Evolutionary conservation across 441 rosid genomes (phyloP).

Genomic region (Adansonia rubrostipa): DNA sequence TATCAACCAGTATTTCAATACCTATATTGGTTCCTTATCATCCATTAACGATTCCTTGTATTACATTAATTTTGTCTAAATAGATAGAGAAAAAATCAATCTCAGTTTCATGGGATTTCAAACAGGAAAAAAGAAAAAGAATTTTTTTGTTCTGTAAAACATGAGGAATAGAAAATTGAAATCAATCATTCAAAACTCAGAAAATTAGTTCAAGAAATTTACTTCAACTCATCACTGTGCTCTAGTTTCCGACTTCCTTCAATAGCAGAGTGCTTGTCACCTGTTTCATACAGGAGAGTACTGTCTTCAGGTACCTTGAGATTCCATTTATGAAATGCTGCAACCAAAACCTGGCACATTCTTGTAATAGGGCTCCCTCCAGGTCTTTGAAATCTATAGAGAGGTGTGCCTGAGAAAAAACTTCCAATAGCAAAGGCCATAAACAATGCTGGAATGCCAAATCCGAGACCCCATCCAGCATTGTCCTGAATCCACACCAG

Average conservation of each 20-base stretch:
- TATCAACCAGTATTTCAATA: background rate
- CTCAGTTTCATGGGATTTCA: background rate
- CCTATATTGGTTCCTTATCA: background rate
- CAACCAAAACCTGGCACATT: slow-evolving; percentile 76
- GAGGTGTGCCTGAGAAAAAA: slow-evolving; percentile 81
- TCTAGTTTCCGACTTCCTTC: slow-evolving; percentile 79
- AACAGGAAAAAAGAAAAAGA: background rate
- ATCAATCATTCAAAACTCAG: background rate
- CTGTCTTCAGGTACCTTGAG: slow-evolving; percentile 58
- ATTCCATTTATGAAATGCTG: slow-evolving; percentile 66
- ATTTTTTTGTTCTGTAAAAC: background rate
- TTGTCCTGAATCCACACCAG: slow-evolving; percentile 88
- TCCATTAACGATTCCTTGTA: background rate
- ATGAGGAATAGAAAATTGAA: background rate
- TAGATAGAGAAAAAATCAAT: background rate
- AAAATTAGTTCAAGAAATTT: slow-evolving; percentile 29
- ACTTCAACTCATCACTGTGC: slow-evolving; percentile 72
- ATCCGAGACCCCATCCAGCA: slow-evolving; percentile 88
- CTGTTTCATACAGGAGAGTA: slow-evolving; percentile 65
- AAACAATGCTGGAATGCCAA: slow-evolving; percentile 82
- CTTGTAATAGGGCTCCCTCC: slow-evolving; percentile 85
- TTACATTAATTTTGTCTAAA: background rate
- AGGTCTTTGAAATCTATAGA: slow-evolving; percentile 82
- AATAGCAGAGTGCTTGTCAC: slow-evolving; percentile 63
- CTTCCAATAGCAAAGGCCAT: slow-evolving; percentile 82